A percentile compares a stretch with the other conserved stretches of the same genome.
Conservation (phyloP, 768 basidiomycete genomes). For the Russula dissimulans region DNA sequence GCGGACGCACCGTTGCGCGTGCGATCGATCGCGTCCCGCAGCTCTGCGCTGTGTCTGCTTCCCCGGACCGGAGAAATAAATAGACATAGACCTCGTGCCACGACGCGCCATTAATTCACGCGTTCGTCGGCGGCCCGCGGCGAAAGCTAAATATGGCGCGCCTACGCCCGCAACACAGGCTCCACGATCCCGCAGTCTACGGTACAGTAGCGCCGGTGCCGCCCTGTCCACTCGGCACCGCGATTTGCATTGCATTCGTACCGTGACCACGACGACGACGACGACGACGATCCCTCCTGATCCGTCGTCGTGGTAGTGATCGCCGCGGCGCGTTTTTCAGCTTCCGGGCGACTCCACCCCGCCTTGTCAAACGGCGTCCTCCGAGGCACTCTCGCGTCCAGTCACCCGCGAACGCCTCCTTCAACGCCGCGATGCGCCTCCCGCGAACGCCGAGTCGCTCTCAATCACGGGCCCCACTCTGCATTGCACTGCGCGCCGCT, state of each 20-base stretch:
- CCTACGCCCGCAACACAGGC: slow-evolving; percentile 22
- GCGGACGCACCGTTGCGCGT: slow-evolving; percentile 1
- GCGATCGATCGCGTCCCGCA: slow-evolving; percentile 12
- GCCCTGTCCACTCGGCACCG: no score
- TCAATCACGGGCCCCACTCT: slow-evolving; percentile 33
- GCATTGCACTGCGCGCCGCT: slow-evolving; percentile 43
- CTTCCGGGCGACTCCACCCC: no score
- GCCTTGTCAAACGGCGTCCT: no score
- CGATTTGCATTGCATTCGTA: slow-evolving; percentile 26
- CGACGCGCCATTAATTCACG: slow-evolving; percentile 22
- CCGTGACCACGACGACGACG: slow-evolving; percentile 40
- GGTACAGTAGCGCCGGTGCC: no score
- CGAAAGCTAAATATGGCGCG: slow-evolving; percentile 45
- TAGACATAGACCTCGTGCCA: slow-evolving; percentile 40
- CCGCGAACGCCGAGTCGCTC: slow-evolving; percentile 36
- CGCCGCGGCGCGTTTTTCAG: no score
- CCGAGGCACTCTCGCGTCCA: slow-evolving; percentile 28
- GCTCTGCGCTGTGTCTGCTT: slow-evolving; percentile 8
- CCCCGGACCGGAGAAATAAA: not conserved
- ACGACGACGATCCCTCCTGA: slow-evolving; percentile 7
- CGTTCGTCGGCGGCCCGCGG: slow-evolving; percentile 29
- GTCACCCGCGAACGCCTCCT: slow-evolving; percentile 38
- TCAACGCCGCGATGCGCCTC: slow-evolving; percentile 39
- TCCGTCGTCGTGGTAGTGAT: not conserved
- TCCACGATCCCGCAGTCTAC: no score